Evolutionary conservation across 805 yeast species (phyloP).

Genomic region (Phaffomyces thermotolerans): DNA sequence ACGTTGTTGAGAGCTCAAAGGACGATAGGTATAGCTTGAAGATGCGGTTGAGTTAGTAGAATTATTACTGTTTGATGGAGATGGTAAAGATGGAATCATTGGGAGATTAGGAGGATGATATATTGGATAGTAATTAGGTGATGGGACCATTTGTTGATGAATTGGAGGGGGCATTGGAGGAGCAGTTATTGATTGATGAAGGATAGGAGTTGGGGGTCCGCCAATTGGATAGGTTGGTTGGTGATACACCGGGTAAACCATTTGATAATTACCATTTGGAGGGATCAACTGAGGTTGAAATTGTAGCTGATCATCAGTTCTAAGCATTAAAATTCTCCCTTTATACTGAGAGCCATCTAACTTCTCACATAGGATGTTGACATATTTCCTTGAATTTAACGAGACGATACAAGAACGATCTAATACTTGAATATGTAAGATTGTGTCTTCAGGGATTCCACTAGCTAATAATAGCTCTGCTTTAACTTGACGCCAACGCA

Average conservation of each 20-base stretch:
- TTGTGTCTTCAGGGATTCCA: constrained; percentile 14
- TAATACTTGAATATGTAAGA: constrained; percentile 18
- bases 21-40: too few species aligned
- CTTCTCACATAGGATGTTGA: constrained; percentile 3
- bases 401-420: constrained; percentile 9
- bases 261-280: not conserved
- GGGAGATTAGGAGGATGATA: constrained; percentile 1
- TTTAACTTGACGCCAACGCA: constrained; percentile 20
- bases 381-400: constrained; percentile 8
- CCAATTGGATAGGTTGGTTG: not conserved
- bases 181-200: too few species aligned
- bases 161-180: too few species aligned
- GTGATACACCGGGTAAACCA: not conserved
- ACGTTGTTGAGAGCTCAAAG: too few species aligned
- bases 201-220: too few species aligned
- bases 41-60: not conserved
- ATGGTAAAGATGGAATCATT: not conserved
- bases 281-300: not conserved
- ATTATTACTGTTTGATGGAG: not conserved
- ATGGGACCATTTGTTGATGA: too few species aligned
- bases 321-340: constrained; percentile 9
- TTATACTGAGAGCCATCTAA: constrained; percentile 16
- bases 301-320: constrained; percentile 5
- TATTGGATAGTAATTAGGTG: not conserved
- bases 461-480: constrained; percentile 10